Percentiles rank a stretch among this genome's conserved stretches.
These are phyloP conservation scores for Corchorus capsularis DNA, from an alignment of 345 rosid genomes.

Conservation along the genomic window DNA sequence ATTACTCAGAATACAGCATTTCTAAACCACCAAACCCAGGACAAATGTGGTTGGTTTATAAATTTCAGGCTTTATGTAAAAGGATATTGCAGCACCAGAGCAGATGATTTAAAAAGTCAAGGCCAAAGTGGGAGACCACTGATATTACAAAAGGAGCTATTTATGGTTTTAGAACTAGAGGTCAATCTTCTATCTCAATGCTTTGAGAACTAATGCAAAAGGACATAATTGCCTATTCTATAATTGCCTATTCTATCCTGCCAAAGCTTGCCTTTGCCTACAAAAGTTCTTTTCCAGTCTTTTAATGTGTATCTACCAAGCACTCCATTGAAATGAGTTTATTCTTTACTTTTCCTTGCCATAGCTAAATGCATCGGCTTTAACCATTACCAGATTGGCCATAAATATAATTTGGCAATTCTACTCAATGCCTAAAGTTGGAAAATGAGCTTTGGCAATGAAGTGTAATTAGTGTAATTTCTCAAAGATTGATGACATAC, in stretches of 20 bases:
- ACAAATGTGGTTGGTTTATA: neutral
- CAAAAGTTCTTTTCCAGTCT: neutral
- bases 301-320: neutral
- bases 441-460: neutral
- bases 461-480: neutral
- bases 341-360: neutral
- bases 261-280: neutral
- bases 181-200: neutral
- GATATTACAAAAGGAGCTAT: neutral
- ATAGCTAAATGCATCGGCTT: neutral
- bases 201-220: neutral
- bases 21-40: neutral
- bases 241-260: neutral
- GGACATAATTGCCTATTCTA: neutral
- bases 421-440: neutral
- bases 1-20: slow-evolving; percentile 14
- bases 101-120: neutral
- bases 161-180: neutral
- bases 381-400: neutral
- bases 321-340: neutral
- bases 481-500: slow-evolving; percentile 7
- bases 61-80: neutral
- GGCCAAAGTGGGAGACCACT: neutral
- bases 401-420: neutral
- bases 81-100: neutral